Evolutionary conservation across 2,329 filamentous ascomycete genomes (phyloP), one percentile per base, ranked within the genome.

Genomic region (Ascochyta viciae-villosae): DNA sequence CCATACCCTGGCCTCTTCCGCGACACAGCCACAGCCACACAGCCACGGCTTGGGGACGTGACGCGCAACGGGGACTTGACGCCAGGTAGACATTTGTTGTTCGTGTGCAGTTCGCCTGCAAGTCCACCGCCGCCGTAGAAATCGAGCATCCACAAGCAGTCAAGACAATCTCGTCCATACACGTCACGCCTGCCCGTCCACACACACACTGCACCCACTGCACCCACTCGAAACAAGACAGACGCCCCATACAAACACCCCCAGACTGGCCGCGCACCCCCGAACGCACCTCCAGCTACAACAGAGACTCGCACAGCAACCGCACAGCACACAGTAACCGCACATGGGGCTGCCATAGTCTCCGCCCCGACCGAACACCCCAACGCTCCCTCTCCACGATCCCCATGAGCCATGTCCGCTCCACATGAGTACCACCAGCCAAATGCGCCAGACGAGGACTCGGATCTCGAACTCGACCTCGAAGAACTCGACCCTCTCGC

Each of bases 391-490:
- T 12, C 15, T n/a, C 19, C 16, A 37, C 38, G 13, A 26, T 23
- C 42, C 54, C 40, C 58, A 77, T 77, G 76, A 74, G 73, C 73
- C 73, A 82, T 82, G 81, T 74, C 78, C 55, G 70, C 74, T 54
- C 73, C 78, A 43, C 76, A 78, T 70, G 74, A 77, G 68, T 78
- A 80, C 71, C 75, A 77, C 70, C 74, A 77, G 61, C 76, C 84
- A 70, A 83, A 88, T 74, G 83, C 85, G 70, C 87, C 87, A 76
- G 71, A 75, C 54, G 60, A 65, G 72, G 90, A 93, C 74, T 91
- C 88, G 45, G 89, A 94, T 73, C 85, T 89, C 65, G 88, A 91
- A 61, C 82, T 95, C 68, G 89, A 93, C 67, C 83, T 92, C 65
- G 84, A 91, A 70, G 91, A 94, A 80, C 87, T 95, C 64, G 90